Evolutionary conservation across 2,329 filamentous ascomycete genomes (phyloP), one percentile per base, ranked within the genome.

Genomic region (Hypoxylon sp.): DNA sequence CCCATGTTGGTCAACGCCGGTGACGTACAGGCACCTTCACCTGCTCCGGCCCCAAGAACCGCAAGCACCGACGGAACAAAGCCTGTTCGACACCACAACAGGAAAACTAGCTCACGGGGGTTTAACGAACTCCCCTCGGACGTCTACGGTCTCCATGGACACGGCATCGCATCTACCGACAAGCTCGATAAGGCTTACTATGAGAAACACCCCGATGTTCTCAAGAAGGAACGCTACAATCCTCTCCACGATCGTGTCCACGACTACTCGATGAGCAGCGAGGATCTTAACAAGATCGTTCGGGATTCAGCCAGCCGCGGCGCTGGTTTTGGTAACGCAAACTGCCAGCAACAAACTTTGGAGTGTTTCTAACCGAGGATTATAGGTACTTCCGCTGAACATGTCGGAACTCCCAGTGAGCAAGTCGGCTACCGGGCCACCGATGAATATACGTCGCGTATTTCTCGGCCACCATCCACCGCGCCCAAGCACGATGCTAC

Each of bases 11-110:
- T 87, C 43, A 84, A 94, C 69, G 90, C 94, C 31, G 94, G 94
- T 55, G 93, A 97, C 69, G 94, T 97, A 7, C 94, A 99, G 74
- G 94, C 94, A 9, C 94, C 94, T 2, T 94, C 92, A 2, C 91
- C 92, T 1, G 82, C 85, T 2, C 87, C 86, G 5, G 83, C 84
- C 2, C 87, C 86, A 6, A 70, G 71, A 32, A 63, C 72, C 3
- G 69, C 73, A 3, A 63, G 61, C 36, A 67, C 69, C 36, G 67
- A 73, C 13, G 69, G 75, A 37, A 58, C 57, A 26, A 47, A 52
- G 42, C 71, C 70, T 37, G 60, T 62, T 45, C 77, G 78, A 59
- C 73, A 84, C 55, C 89, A 92, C 66, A 76, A 80, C 43, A 86
- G 91, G 57, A 90, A 83, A 72, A 84, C 82, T 53, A 95, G 90